A percentile compares a stretch with the other conserved stretches of the same genome.
Evolutionary conservation across 2,329 filamentous ascomycete species (phyloP).

Genomic region (Hirsutella rhossiliensis): DNA sequence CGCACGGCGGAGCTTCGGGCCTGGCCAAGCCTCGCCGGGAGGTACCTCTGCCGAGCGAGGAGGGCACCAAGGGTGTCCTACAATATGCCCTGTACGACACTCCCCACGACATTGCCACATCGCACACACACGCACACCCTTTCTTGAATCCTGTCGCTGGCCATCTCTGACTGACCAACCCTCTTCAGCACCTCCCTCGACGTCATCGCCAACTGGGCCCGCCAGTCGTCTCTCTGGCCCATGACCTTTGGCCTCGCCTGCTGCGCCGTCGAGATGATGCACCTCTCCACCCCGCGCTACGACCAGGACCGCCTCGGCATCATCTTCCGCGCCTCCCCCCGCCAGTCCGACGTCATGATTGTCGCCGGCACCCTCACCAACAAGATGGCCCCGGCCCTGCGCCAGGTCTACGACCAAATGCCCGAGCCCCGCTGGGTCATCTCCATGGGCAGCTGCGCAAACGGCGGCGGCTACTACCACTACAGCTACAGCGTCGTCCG

Average conservation of each 20-base stretch:
- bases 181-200: slow-evolving; percentile 59
- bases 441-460: slow-evolving; percentile 76
- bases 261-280: slow-evolving; percentile 91
- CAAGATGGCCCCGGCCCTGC: slow-evolving; percentile 87
- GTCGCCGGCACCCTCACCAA: slow-evolving; percentile 87
- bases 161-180: no score
- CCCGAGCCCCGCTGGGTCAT: slow-evolving; percentile 79
- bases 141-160: slow-evolving; percentile 1
- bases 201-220: slow-evolving; percentile 70
- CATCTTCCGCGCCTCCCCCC: slow-evolving; percentile 79
- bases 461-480: slow-evolving; percentile 79
- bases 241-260: slow-evolving; percentile 83
- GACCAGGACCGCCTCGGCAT: slow-evolving; percentile 82
- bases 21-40: slow-evolving; percentile 50
- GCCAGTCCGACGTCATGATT: slow-evolving; percentile 88
- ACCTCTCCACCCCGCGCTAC: slow-evolving; percentile 76
- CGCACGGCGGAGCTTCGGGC: slow-evolving; percentile 40
- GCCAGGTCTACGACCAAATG: slow-evolving; percentile 94
- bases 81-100: slow-evolving; percentile 72
- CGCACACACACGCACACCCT: background rate
- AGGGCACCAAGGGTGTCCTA: slow-evolving; percentile 65
- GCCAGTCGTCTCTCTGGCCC: slow-evolving; percentile 77
- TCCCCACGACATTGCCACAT: background rate
- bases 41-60: slow-evolving; percentile 67
- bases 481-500: slow-evolving; percentile 71